These are phyloP conservation scores for Lactifluus echinatus DNA, from an alignment of 768 basidiomycete species.

Conservation along the genomic window DNA sequence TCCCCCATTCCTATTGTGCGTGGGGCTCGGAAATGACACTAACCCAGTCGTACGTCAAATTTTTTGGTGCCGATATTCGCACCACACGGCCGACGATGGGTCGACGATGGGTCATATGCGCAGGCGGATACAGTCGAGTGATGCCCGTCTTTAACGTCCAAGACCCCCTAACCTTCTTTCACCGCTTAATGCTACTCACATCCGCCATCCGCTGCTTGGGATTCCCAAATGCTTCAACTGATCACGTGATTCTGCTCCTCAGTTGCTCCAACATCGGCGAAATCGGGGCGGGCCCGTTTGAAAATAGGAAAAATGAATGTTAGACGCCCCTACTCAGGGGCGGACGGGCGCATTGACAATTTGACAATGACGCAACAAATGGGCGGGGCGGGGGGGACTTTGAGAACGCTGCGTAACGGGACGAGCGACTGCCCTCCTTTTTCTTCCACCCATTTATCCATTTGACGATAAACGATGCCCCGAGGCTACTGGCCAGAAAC, in stretches of 20 bases:
- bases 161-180: neutral
- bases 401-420: too few relatives aligned
- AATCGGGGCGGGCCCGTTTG: neutral
- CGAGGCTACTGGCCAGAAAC: constrained; percentile 25
- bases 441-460: too few relatives aligned
- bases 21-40: neutral
- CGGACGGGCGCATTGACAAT: neutral
- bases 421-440: neutral
- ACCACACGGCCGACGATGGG: neutral
- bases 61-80: neutral
- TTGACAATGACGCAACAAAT: neutral
- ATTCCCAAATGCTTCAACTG: too few relatives aligned
- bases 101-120: too few relatives aligned
- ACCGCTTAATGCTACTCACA: too few relatives aligned
- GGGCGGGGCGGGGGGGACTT: neutral
- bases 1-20: neutral
- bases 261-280: neutral
- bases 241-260: neutral
- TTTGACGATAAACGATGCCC: neutral
- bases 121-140: neutral
- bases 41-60: neutral
- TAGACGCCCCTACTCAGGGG: neutral
- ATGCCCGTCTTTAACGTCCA: neutral
- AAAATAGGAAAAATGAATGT: neutral
- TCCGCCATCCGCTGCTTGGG: too few relatives aligned